Evolutionary conservation across 495 filamentous ascomycete species (phyloP), one percentile per base, ranked within the genome.

Genomic region (Friedmanniomyces simplex): DNA sequence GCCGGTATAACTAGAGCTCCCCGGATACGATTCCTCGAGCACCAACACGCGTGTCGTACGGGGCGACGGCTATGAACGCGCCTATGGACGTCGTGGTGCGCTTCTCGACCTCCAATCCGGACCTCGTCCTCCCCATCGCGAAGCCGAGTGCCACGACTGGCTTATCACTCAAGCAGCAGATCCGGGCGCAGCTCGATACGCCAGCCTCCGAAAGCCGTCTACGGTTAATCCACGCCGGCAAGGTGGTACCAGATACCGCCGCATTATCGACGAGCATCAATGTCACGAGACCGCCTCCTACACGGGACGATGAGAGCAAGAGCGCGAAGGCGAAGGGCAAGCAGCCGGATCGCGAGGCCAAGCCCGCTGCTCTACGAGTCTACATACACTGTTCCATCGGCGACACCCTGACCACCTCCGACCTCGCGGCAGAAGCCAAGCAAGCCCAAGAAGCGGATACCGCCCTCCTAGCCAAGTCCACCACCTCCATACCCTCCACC

Each of bases 321-420:
- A 65, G 64, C 52, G 50, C 45, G 10, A 79, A 76, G 61, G 74
- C 67, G 54, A 85, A 80, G 65, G 81, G 76, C 66, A 86, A 82
- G 70, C 75, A 69, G 21, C 68, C 78, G 14, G 64, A 79, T 14
- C 75, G 76, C 14, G 72, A 69, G 21, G 64, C 50, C 30, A 5
- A 57, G 2, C 43, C 66, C 34, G 60, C 68, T 28, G 39, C 50
- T 12, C 6, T 47, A 1, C 76, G 82, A 22, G 74, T 90, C 63
- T 94, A 93, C 72, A 82, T 95, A 50, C 90, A 95, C 76, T 96
- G 91, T 78, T 88, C 85, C 41, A 87, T 96, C 56, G 82, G 82
- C 56, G 86, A 88, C 63, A 77, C 78, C 47, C 80, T 96, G 22
- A 81, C 85, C 0, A 66, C 79, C 1, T 55, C 70, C 0, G 88